These are phyloP conservation scores for Calonectria fujianensis DNA, from an alignment of 2,329 filamentous ascomycete genomes.

Conservation along the genomic window DNA sequence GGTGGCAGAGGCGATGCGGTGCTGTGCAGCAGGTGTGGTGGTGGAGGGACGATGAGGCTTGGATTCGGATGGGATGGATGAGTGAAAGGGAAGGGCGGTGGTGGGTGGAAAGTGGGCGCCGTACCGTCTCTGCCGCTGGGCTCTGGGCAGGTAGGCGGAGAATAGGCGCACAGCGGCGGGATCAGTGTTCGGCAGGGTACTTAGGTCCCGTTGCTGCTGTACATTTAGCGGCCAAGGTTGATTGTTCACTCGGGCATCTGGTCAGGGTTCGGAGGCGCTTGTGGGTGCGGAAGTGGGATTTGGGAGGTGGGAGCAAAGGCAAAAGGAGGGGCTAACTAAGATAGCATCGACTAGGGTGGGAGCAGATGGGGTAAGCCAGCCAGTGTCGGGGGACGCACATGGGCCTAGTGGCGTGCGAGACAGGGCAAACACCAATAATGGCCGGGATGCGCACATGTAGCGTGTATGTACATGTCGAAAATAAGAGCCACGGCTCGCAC, in stretches of 20 bases:
- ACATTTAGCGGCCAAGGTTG: constrained; percentile 27
- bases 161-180: constrained; percentile 48
- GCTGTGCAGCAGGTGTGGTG: constrained; percentile 13
- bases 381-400: not conserved
- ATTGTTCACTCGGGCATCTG: constrained; percentile 8
- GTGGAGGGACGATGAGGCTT: constrained; percentile 49
- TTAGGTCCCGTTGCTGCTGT: constrained; percentile 10
- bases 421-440: constrained; percentile 14
- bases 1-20: constrained; percentile 51
- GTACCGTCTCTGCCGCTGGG: constrained; percentile 42
- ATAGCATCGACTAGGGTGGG: constrained; percentile 25
- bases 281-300: constrained; percentile 38
- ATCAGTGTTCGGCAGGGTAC: constrained; percentile 7
- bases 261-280: constrained; percentile 46
- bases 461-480: constrained; percentile 6
- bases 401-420: not conserved
- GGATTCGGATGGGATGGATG: constrained; percentile 45
- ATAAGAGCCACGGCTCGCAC: constrained; percentile 1
- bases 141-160: constrained; percentile 43
- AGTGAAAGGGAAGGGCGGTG: constrained; percentile 47
- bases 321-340: constrained; percentile 21
- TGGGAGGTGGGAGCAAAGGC: constrained; percentile 11
- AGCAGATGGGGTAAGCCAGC: constrained; percentile 29
- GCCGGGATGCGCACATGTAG: constrained; percentile 4
- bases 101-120: constrained; percentile 47